Conservation (phyloP, 139 green algal species). For the Mesotaenium endlicherianum region DNA sequence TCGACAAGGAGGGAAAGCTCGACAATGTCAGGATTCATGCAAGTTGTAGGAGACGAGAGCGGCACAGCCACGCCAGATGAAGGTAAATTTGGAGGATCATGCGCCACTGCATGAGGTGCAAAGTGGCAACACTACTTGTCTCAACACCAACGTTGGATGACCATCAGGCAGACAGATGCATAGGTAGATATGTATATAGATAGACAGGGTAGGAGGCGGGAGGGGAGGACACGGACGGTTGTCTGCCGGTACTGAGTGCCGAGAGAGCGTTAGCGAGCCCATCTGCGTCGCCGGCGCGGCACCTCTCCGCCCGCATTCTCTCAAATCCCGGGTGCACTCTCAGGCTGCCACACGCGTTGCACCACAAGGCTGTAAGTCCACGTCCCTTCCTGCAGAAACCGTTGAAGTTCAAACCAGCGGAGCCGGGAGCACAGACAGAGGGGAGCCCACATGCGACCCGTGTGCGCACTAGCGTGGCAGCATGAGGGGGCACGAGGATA, state of each 20-base stretch:
- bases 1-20: not conserved
- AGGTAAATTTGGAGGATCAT: not conserved
- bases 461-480: not conserved
- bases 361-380: not conserved
- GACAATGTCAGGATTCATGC: not conserved
- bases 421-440: not conserved
- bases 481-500: not conserved
- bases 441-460: not conserved
- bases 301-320: not conserved
- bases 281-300: not conserved
- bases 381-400: not conserved
- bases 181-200: not conserved
- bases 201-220: not conserved
- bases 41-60: not conserved
- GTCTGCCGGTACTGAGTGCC: slow-evolving; percentile 7
- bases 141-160: no score
- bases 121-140: no score
- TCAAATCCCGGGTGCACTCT: not conserved
- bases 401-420: not conserved
- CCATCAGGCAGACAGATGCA: not conserved
- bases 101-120: not conserved
- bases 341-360: not conserved
- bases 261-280: not conserved
- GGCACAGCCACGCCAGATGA: not conserved
- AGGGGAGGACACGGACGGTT: not conserved